Base-by-base conservation (phyloP, 2,329 filamentous ascomycete species). In the Colletotrichum musae region DNA sequence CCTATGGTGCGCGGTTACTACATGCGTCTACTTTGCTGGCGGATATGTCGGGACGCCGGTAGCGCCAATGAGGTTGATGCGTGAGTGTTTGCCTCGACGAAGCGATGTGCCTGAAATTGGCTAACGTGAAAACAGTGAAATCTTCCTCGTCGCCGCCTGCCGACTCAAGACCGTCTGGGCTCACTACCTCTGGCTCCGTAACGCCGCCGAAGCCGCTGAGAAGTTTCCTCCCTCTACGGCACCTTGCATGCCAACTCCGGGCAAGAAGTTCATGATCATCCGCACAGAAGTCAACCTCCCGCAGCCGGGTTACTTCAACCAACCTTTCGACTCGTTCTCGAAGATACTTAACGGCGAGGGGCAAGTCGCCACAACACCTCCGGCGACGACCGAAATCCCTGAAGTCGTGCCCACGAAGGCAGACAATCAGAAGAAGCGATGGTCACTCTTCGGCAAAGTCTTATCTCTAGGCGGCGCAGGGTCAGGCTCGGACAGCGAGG, bases 1-100 rank as follows among this genome's bases (percentile, higher is more conserved):
- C 94, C 95, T 0, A 97, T 97, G 95, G 94, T 97, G 24, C 89
- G 95, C 70, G 92, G 94, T 15, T 98, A 97, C 79, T 98, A 92
- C 77, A 96, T 97, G 88, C 93, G 95, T 54, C 83, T 98, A 58
- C 81, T 97, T 24, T 97, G 94, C 80, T 98, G 95, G 95, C 89
- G 94, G 69, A 84, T 98, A 56, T 95, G 93, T 72, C 88, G 95
- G 71, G 93, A 92, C 75, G 88, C 91, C 60, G 93, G 91, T 16
- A 88, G 87, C 54, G 84, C 89, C 24, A 88, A 89, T 52, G 86
- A 90, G 32, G 78, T 89, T 48, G 93, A 96, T 77, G 80, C 86
- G 91, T 94, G 84, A 85, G 92, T 86, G 7, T n/a, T 7, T n/a
- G 26, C 43, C 21, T 21, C 16, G 51, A 36, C 9, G 10, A 28